Evolutionary conservation across 768 basidiomycete genomes (phyloP).

Genomic region (Pisolithus sp.): DNA sequence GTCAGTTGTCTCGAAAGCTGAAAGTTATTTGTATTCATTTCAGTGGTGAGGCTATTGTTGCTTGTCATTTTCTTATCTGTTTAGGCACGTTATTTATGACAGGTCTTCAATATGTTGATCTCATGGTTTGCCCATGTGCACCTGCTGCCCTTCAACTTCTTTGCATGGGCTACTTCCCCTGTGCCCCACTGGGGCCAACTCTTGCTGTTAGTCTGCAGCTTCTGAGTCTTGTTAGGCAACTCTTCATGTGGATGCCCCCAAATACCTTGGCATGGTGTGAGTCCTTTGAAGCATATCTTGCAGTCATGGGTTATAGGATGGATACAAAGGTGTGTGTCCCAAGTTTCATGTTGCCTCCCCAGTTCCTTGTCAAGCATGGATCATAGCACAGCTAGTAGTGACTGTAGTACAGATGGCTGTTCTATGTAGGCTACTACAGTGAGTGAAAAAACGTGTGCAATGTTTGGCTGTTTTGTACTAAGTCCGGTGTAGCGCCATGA

Average conservation of each 20-base stretch:
- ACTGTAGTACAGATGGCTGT: too few species aligned
- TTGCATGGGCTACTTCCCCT: conserved; percentile 20
- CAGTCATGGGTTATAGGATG: conserved; percentile 14
- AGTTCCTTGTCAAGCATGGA: too few species aligned
- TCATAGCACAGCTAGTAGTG: too few species aligned
- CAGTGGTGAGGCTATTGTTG: not conserved
- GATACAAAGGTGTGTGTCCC: conserved; percentile 7
- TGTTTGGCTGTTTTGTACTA: too few species aligned
- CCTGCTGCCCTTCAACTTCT: conserved; percentile 21
- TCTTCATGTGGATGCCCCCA: conserved; percentile 22
- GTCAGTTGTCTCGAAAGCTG: not conserved
- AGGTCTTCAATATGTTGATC: not conserved
- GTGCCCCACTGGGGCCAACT: conserved; percentile 22
- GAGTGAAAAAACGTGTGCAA: too few species aligned
- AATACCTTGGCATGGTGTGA: conserved; percentile 24
- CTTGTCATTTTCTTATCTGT: not conserved
- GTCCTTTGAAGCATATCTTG: conserved; percentile 20
- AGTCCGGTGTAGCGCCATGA: too few species aligned
- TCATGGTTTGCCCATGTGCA: not conserved
- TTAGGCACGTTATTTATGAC: not conserved
- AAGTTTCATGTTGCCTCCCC: too few species aligned
- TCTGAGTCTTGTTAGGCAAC: conserved; percentile 19
- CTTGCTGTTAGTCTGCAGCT: conserved; percentile 28
- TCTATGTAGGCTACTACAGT: too few species aligned
- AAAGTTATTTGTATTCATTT: conserved; percentile 2